Base-by-base conservation (phyloP, 495 filamentous ascomycete species). In the Penicillium canescens region DNA sequence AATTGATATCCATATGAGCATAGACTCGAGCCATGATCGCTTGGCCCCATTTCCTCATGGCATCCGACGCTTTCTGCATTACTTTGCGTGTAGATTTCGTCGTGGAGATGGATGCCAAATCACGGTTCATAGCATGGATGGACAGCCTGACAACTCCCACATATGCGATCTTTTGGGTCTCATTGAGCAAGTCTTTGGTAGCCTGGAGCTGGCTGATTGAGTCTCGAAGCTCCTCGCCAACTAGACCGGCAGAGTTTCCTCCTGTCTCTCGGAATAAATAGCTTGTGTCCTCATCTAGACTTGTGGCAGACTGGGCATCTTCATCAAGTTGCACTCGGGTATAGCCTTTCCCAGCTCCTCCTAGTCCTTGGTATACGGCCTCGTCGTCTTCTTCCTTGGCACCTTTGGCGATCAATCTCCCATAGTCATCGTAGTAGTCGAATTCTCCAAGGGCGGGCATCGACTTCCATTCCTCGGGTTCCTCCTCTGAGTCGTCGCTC, bases 1-100 rank as follows among this genome's bases (percentile, higher is more conserved):
- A 66, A 62, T 85, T 88, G 61, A 99, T 92, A 49, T 99, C 94
- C 94, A 99, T 98, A 72, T 99, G 94, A 16, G 80, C 73, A 70
- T 97, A 98, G 33, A 99, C 63, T 50, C 92, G 84, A 11, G 95
- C 81, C 91, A 98, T 98, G 78, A 96, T 95, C 70, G 92, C 92
- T 65, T 98, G 95, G 46, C 89, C 85, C 93, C 93, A 99, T 86
- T 96, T 97, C 68, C 87, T 87, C 78, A 89, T 87, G 36, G 82
- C 80, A 71, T 98, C 94, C 9, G 82, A 70, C 1, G 86, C 84
- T 45, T 86, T 67, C 16, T 80, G 77, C 5, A 91, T 56, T 10
- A 85, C 73, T 69, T 92, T 96, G 72, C 85, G 92, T 0, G 79
- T 75, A 6, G 70, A 75, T 16, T 77, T 78, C 2, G 69, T 73